phyloP scores from a whole-genome alignment of 1,284 basidiomycete species.

The Golubevia sp. region DNA sequence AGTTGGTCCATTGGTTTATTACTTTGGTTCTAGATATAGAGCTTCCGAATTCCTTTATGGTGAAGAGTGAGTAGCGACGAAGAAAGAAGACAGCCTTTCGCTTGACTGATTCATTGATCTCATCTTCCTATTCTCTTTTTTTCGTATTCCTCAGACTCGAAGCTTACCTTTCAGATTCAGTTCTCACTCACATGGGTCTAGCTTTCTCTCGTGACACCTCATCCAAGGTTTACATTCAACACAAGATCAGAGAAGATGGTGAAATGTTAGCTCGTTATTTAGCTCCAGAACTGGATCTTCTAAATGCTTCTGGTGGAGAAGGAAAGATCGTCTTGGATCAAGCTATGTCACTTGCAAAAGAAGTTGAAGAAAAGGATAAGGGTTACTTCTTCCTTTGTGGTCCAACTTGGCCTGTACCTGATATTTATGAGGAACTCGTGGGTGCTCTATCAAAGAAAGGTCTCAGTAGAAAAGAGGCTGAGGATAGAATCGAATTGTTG shows the following conservation, averaged over 20 bases:
- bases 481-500: constrained; percentile 81
- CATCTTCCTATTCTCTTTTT: too few relatives aligned
- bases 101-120: constrained; percentile 7
- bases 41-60: constrained; percentile 95
- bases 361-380: constrained; percentile 27
- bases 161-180: constrained; percentile 74
- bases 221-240: constrained; percentile 95
- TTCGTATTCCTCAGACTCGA: constrained; percentile 54
- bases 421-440: constrained; percentile 90
- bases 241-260: constrained; percentile 93
- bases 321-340: constrained; percentile 62
- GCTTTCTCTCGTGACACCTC: constrained; percentile 94
- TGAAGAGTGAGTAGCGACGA: constrained; percentile 71
- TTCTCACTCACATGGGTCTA: constrained; percentile 85
- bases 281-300: constrained; percentile 64
- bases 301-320: constrained; percentile 64
- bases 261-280: constrained; percentile 70
- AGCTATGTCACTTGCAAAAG: constrained; percentile 63
- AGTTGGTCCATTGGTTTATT: constrained; percentile 91
- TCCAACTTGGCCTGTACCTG: constrained; percentile 97
- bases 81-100: constrained; percentile 70
- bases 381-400: constrained; percentile 93
- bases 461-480: constrained; percentile 72
- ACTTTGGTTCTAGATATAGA: constrained; percentile 95
- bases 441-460: constrained; percentile 76